Percentiles rank a stretch among this genome's conserved stretches.
These are phyloP conservation scores for Penicillium italicum DNA, from an alignment of 2,329 filamentous ascomycete genomes.

Conservation along the genomic window DNA sequence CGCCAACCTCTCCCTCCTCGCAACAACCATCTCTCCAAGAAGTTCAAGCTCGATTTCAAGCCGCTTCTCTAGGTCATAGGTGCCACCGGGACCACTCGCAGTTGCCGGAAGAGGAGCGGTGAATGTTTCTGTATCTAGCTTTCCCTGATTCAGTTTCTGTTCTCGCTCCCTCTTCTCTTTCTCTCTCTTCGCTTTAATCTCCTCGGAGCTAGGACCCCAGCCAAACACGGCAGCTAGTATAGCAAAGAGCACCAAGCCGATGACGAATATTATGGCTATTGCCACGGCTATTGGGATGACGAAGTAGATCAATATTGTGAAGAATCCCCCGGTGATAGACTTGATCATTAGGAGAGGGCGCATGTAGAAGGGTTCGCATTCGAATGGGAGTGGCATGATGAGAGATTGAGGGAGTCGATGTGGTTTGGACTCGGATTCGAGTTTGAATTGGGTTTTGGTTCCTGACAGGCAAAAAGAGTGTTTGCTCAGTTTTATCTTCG, in stretches of 20 bases:
- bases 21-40: background rate
- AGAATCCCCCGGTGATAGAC: background rate
- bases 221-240: background rate
- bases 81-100: background rate
- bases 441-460: no score
- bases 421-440: background rate
- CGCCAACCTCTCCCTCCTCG: background rate
- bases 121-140: background rate
- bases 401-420: background rate
- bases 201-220: background rate
- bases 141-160: background rate
- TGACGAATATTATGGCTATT: background rate
- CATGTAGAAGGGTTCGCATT: background rate
- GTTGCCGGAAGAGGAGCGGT: background rate
- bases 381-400: background rate
- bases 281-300: background rate
- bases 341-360: background rate
- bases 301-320: background rate
- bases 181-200: background rate
- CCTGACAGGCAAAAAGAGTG: no score
- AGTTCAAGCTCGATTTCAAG: slow-evolving; percentile 1
- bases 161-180: background rate
- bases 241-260: background rate
- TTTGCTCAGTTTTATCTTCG: no score
- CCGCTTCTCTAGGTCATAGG: background rate